Evolutionary conservation across 2,329 filamentous ascomycete genomes (phyloP), one percentile per base, ranked within the genome.

Genomic region (Trichoderma brevicompactum): DNA sequence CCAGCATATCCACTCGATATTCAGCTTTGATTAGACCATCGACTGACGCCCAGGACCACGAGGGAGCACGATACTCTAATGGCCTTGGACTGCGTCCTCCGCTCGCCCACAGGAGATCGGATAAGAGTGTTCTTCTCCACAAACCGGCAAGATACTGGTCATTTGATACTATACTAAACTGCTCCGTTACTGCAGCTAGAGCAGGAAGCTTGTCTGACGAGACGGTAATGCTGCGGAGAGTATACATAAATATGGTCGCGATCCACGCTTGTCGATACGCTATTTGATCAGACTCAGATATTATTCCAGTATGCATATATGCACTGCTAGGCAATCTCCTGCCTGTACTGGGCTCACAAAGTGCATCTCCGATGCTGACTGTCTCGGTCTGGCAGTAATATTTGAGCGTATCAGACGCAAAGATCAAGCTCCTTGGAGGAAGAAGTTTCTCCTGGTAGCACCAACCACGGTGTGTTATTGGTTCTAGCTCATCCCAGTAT

Each of bases 21-120:
- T 41, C 40, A 15, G 40, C 40, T 23, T 19, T 38, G 7, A 65
- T 43, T 5, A 10, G 6, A 17, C 41, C 43, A 41, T 58, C 34
- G 6, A 65, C 19, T 15, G 62, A 58, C 5, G 62, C 62, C 52
- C 62, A 65, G 38, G 62, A 65, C 62, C 62, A 65, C n/a, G 41
- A 46, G 3, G 62, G 62, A 5, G 62, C 62, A 8, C 41, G 28
- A 17, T 58, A 59, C 7, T 32, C 38, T 12, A 23, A 8, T 2
- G 54, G 54, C 3, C 36, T 28, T 15, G 53, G 40, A 12, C n/a
- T 23, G 5, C 23, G 17, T 28, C 4, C 23, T 13, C 15, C 12
- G n/a, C 40, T 44, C 3, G 5, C 13, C 63, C 53, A 65, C 15
- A 52, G 50, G 12, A 65, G 38, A 19, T 23, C 38, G 2, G 5